These are phyloP conservation scores for Termitomyces sp. DNA, from an alignment of 768 basidiomycete species.

Conservation along the genomic window DNA sequence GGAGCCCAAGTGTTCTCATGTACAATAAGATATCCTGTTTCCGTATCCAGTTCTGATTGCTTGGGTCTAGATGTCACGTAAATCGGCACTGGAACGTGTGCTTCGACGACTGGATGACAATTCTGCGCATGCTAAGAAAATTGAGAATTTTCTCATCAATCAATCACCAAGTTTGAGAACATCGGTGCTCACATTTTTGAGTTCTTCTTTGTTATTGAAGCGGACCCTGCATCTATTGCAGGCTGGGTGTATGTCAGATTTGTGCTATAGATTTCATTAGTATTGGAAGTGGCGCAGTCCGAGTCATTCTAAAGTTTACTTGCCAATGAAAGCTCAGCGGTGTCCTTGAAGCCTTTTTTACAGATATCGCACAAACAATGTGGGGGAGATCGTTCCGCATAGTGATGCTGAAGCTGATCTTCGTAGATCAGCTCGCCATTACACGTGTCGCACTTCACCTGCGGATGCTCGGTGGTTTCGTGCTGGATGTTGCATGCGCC, in stretches of 20 bases:
- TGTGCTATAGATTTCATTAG: neutral
- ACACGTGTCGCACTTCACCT: neutral
- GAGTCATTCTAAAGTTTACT: no score
- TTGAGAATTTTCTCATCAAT: neutral
- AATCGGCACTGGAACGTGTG: neutral
- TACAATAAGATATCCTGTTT: neutral
- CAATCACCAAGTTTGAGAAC: neutral
- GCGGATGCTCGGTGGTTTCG: neutral
- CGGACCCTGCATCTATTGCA: neutral
- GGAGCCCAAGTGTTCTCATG: neutral
- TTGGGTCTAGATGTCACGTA: neutral
- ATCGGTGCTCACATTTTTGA: neutral
- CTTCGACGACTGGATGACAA: neutral
- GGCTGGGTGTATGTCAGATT: neutral
- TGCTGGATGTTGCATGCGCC: conserved; percentile 2
- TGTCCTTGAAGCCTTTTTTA: neutral
- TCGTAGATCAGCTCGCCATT: neutral
- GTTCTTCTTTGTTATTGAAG: neutral
- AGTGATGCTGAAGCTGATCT: conserved; percentile 1
- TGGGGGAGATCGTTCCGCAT: neutral
- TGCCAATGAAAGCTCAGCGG: neutral
- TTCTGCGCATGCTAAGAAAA: neutral
- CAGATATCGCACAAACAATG: neutral
- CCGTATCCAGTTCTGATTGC: neutral
- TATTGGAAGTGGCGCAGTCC: neutral